Evolutionary conservation across 1,139 yeast genomes (phyloP), one percentile per base, ranked within the genome.

Genomic region (Diutina scorzettiae): DNA sequence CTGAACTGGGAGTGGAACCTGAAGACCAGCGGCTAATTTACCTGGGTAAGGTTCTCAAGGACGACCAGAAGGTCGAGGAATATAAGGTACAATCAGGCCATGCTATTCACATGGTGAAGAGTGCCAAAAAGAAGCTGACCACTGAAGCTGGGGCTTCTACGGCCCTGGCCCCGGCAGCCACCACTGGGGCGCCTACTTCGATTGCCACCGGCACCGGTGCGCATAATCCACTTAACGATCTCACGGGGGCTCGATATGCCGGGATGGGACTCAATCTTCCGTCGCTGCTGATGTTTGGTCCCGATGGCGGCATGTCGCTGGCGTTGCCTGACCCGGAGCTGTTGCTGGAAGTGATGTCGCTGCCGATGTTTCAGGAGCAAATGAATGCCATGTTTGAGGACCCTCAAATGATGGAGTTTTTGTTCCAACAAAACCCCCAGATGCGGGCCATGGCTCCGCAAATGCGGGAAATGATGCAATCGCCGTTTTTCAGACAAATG

Each of bases 191-290:
- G 17, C 95, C 96, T 14, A 61, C 80, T 18, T 84, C 80, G 54
- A 71, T 91, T 46, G 78, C 95, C 3, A 76, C 96, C 2, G 98
- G 98, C 3, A 82, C 78, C 49, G 93, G 93, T 12, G 75, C 95
- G 0, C 85, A 82, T 59, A 86, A 91, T 59, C 95, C 95, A 23
- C 66, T 91, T 51, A 91, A 95, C 5, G 96, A 83, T 49, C 67
- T 91, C 51, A 89, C 97, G 0, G 93, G 96, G 36, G 97, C 97
- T 1, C 75, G 97, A 44, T 91, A 87, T 55, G 96, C 97, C 2
- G 98, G 98, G 1, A 81, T 78, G 51, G 39, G 39, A 8, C 73
- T 87, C 12, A 89, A 86, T 52, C 68, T 91, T 57, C 97, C 98
- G 2, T 74, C 85, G 2, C 86, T 89, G 0, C 78, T 83, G 40